Percentiles rank a stretch among this genome's conserved stretches.
These are phyloP conservation scores for Colletotrichum sp. DNA, from an alignment of 2,329 filamentous ascomycete genomes.

Conservation along the genomic window DNA sequence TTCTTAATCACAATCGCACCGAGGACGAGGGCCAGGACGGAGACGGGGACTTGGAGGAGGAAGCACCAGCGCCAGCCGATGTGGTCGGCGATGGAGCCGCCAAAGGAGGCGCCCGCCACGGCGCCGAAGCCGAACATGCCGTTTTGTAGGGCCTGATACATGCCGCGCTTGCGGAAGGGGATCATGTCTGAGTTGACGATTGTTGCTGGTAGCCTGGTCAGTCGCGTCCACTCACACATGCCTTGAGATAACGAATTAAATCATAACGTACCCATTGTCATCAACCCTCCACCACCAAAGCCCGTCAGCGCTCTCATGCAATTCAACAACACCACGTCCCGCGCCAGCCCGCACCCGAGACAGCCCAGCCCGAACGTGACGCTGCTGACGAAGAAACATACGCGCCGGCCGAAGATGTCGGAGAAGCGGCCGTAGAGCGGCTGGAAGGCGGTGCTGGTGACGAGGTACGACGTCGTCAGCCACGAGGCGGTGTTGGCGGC, in stretches of 20 bases:
- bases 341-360: constrained; percentile 67
- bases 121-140: constrained; percentile 66
- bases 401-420: constrained; percentile 69
- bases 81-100: constrained; percentile 66
- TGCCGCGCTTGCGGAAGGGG: constrained; percentile 57
- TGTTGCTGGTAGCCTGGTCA: constrained; percentile 27
- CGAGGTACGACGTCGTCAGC: constrained; percentile 75
- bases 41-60: constrained; percentile 65
- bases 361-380: constrained; percentile 67
- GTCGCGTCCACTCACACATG: background rate
- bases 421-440: constrained; percentile 75
- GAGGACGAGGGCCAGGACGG: constrained; percentile 56
- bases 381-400: constrained; percentile 69
- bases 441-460: constrained; percentile 75
- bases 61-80: constrained; percentile 75
- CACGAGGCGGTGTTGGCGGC: constrained; percentile 76
- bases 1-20: constrained; percentile 59
- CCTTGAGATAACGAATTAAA: too few species aligned
- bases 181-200: constrained; percentile 71
- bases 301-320: constrained; percentile 71
- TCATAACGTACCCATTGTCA: constrained; percentile 65
- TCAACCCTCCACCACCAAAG: constrained; percentile 70
- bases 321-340: constrained; percentile 64
- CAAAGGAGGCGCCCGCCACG: constrained; percentile 67
- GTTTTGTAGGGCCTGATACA: constrained; percentile 68